These are phyloP conservation scores for Bacidia gigantensis DNA, from an alignment of 495 filamentous ascomycete species.

Conservation along the genomic window DNA sequence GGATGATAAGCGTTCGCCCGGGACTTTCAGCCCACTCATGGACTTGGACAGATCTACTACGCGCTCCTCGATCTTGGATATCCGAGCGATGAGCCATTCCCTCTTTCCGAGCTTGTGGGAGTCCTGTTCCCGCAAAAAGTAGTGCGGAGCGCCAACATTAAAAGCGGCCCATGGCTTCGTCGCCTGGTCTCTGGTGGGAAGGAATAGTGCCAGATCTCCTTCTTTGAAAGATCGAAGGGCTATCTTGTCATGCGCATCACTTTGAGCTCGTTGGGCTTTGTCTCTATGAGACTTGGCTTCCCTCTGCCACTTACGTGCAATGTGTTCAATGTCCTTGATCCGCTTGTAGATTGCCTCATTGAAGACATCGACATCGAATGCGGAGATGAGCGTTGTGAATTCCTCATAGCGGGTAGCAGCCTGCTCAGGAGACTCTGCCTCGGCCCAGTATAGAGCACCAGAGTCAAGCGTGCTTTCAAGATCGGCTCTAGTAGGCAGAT, in stretches of 20 bases:
- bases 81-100: constrained; percentile 91
- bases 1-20: constrained; percentile 37
- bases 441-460: constrained; percentile 64
- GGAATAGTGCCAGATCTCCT: constrained; percentile 87
- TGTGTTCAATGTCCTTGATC: constrained; percentile 76
- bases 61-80: constrained; percentile 80
- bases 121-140: constrained; percentile 90
- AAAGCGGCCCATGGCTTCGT: constrained; percentile 96
- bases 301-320: constrained; percentile 79
- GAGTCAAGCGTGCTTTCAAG: constrained; percentile 40
- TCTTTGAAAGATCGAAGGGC: constrained; percentile 95
- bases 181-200: constrained; percentile 85
- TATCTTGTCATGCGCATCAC: constrained; percentile 90
- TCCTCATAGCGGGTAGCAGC: constrained; percentile 58
- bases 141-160: constrained; percentile 92
- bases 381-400: constrained; percentile 53
- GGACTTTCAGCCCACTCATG: constrained; percentile 38
- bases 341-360: constrained; percentile 71
- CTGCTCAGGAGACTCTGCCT: constrained; percentile 45
- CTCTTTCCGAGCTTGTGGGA: constrained; percentile 64
- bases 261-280: constrained; percentile 67
- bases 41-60: constrained; percentile 84
- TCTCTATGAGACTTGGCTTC: constrained; percentile 80
- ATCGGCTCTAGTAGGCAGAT: constrained; percentile 21
- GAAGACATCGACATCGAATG: constrained; percentile 72